These are phyloP conservation scores for Oligophagozyma castellii DNA, from an alignment of 1,139 yeast genomes.

Conservation along the genomic window DNA sequence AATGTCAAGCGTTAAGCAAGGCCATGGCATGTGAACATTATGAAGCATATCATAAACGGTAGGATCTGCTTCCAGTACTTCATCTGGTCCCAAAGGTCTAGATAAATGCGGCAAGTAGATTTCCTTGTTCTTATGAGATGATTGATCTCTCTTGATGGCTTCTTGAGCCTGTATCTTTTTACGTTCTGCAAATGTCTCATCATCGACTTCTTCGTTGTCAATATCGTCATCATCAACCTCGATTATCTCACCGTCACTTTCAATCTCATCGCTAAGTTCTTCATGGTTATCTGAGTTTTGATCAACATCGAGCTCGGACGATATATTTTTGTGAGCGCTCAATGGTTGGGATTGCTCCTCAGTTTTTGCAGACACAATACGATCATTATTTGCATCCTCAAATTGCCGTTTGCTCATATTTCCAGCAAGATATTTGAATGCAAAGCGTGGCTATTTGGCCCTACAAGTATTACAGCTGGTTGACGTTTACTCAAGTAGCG, in stretches of 20 bases:
- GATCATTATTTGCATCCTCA: slow-evolving; percentile 26
- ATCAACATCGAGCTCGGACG: too few relatives aligned
- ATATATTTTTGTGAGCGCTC: too few relatives aligned
- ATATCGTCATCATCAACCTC: slow-evolving; percentile 58
- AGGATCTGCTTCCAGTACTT: slow-evolving; percentile 92
- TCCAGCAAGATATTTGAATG: too few relatives aligned
- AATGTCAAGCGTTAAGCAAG: slow-evolving; percentile 82
- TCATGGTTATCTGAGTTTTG: slow-evolving; percentile 94
- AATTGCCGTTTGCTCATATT: slow-evolving; percentile 54
- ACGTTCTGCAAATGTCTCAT: slow-evolving; percentile 17
- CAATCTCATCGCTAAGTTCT: slow-evolving; percentile 90
- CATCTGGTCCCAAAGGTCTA: slow-evolving; percentile 87
- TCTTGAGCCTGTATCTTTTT: slow-evolving; percentile 26
- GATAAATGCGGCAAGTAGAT: slow-evolving; percentile 79
- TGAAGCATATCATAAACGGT: slow-evolving; percentile 94
- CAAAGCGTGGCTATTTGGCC: too few relatives aligned
- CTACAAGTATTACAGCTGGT: too few relatives aligned
- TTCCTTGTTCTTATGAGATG: slow-evolving; percentile 20
- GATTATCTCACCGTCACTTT: slow-evolving; percentile 81
- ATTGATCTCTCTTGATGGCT: slow-evolving; percentile 23
- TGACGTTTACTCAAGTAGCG: too few relatives aligned
- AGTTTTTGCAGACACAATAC: slow-evolving; percentile 28
- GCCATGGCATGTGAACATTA: slow-evolving; percentile 92
- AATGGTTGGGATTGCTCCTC: slow-evolving; percentile 25
- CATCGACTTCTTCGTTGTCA: slow-evolving; percentile 28